Base-by-base conservation (phyloP, 2,329 filamentous ascomycete genomes). In the Paecilomyces niveus region DNA sequence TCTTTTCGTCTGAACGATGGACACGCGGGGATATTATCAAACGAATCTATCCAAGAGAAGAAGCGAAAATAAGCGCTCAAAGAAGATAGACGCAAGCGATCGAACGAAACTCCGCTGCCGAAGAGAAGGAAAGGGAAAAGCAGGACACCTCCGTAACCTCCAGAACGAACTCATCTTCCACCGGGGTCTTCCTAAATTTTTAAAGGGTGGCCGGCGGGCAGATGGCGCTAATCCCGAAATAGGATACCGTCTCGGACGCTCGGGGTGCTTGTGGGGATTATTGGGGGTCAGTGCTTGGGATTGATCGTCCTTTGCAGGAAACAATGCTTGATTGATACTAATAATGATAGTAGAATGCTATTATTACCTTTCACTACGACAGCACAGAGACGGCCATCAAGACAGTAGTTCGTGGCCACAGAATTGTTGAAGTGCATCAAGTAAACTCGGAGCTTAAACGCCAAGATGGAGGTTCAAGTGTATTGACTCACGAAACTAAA, bases 1-100 rank as follows among this genome's bases (percentile, higher is more conserved):
- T 76, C 54, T 66, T 70, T 52, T 52, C 21, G 26, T 13, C 7
- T 58, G 49, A 58, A 45, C 21, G 21, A 50, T 24, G 29, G 26
- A 31, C 15, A 54, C n/a, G 50, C 24, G 52, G 21, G 24, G n/a
- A 26, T 21, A 18, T 45, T 45, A 45, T 45, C 39, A 45, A 18
- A 45, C 39, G 39, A 45, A n/a, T 45, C 15, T 45, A 8, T 45
- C 35, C 39, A 45, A 45, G n/a, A 18, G 39, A 9, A 55, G 45
- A 15, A 22, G 24, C 21, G 54, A 45, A 55, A 55, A 29, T 18
- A 26, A 35, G 35, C 31, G 15, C 13, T n/a, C 33, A 55, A 45
- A 18, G 33, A 55, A 22, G 35, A 24, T 10, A 24, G 15, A 24
- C 18, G 54, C 54, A 55, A 49, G 15, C 35, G 32, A 56, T 45